phyloP scores from a whole-genome alignment of 2,329 filamentous ascomycete species.

The Colletotrichum lindemuthianum region DNA sequence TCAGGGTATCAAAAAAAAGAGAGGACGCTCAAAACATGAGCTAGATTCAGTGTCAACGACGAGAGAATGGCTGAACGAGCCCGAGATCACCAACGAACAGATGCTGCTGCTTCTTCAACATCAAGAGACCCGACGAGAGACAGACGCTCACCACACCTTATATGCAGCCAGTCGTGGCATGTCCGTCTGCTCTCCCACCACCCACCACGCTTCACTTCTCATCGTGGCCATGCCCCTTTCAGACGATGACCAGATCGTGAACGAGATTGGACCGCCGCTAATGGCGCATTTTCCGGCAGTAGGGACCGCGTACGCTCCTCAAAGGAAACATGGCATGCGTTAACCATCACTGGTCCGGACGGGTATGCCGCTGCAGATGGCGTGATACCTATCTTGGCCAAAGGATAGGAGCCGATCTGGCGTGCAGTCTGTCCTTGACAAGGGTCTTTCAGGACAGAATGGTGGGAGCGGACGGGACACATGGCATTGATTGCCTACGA shows the following conservation, averaged over 20 bases:
- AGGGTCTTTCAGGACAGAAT: not conserved
- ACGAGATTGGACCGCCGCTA: constrained; percentile 14
- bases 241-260: not conserved
- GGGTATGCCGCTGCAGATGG: not conserved
- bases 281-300: constrained; percentile 10
- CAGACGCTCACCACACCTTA: constrained; percentile 24
- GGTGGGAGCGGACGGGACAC: not conserved
- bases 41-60: constrained; percentile 5
- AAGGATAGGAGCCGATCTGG: constrained; percentile 3
- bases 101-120: constrained; percentile 19
- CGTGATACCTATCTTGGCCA: constrained; percentile 12
- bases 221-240: not conserved
- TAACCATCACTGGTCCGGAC: constrained; percentile 1
- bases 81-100: constrained; percentile 22
- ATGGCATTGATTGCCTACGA: not conserved
- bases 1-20: constrained; percentile 14
- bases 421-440: not conserved
- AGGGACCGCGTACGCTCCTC: not conserved
- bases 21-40: constrained; percentile 23
- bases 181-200: not conserved
- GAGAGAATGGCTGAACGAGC: constrained; percentile 6
- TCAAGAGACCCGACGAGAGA: not conserved
- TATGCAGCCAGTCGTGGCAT: constrained; percentile 1
- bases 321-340: not conserved
- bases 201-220: not conserved